A percentile compares a stretch with the other conserved stretches of the same genome.
phyloP scores from a whole-genome alignment of 2,329 filamentous ascomycete genomes.

The Dendryphion nanum region DNA sequence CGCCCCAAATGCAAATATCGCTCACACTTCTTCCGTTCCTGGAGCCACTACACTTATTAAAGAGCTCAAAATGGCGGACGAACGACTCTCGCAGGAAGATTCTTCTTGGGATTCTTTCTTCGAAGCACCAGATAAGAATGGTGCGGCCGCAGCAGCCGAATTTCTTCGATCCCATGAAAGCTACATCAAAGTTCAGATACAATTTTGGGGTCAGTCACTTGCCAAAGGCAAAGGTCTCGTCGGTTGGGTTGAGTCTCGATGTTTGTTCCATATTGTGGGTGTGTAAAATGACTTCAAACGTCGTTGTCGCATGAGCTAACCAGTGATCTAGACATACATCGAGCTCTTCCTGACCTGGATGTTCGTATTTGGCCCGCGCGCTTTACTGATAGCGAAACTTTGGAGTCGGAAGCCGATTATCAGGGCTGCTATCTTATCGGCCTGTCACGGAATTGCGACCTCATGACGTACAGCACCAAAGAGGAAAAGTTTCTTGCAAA shows the following conservation, averaged over 20 bases:
- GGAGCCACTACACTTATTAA: slow-evolving; percentile 52
- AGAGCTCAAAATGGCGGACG: slow-evolving; percentile 52
- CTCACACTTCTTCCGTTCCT: slow-evolving; percentile 53
- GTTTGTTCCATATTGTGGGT: slow-evolving; percentile 59
- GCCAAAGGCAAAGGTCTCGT: slow-evolving; percentile 56
- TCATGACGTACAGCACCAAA: slow-evolving; percentile 1
- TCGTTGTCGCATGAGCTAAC: slow-evolving; percentile 1
- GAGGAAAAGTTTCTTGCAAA: slow-evolving; percentile 46
- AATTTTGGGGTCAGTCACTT: slow-evolving; percentile 63
- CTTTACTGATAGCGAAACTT: slow-evolving; percentile 43
- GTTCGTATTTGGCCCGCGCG: slow-evolving; percentile 63
- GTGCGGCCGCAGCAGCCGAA: slow-evolving; percentile 29
- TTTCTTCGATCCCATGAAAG: slow-evolving; percentile 55
- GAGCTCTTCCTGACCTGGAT: slow-evolving; percentile 51
- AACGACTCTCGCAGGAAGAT: slow-evolving; percentile 34
- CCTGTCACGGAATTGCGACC: slow-evolving; percentile 34
- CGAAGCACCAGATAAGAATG: neutral
- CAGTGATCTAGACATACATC: slow-evolving; percentile 51
- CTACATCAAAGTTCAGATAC: slow-evolving; percentile 61
- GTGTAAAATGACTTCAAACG: slow-evolving; percentile 26
- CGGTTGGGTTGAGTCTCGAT: slow-evolving; percentile 64
- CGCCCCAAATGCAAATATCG: slow-evolving; percentile 60
- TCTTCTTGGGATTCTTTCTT: slow-evolving; percentile 33
- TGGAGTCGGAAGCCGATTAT: slow-evolving; percentile 46
- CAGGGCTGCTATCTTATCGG: slow-evolving; percentile 64